These are phyloP conservation scores for Toxoplasma gondii DNA, from an alignment of 169 alveolate genomes.

Conservation along the genomic window DNA sequence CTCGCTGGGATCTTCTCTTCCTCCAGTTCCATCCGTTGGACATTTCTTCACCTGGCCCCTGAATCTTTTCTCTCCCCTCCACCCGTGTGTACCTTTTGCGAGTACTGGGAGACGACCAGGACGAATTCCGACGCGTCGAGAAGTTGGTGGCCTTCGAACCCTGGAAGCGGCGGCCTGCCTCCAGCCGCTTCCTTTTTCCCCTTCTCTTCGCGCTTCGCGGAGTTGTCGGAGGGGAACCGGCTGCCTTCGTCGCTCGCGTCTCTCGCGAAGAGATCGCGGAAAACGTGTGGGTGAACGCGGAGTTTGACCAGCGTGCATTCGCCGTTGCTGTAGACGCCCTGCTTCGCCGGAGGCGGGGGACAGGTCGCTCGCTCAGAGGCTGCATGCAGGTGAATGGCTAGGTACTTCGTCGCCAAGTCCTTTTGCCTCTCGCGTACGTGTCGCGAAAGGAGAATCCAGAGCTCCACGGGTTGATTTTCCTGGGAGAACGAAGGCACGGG, in stretches of 20 bases:
- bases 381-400: constrained; percentile 80
- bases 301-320: constrained; percentile 82
- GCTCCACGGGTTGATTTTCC: constrained; percentile 72
- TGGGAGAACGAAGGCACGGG: not conserved
- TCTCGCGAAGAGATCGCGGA: not conserved
- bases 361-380: constrained; percentile 76
- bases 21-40: too few species aligned
- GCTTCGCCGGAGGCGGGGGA: constrained; percentile 80
- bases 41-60: too few species aligned
- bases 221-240: not conserved
- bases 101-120: constrained; percentile 73
- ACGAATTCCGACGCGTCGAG: constrained; percentile 71
- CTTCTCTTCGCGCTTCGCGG: not conserved
- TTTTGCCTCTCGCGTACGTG: constrained; percentile 75
- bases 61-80: too few species aligned
- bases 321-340: constrained; percentile 84
- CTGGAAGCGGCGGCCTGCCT: not conserved
- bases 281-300: constrained; percentile 1
- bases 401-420: constrained; percentile 74
- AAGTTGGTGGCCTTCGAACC: not conserved
- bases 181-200: not conserved
- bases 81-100: constrained; percentile 65
- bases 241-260: constrained; percentile 6
- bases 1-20: too few species aligned
- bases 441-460: constrained; percentile 79